Evolutionary conservation across 768 basidiomycete genomes (phyloP), one percentile per base, ranked within the genome.

Genomic region (Neoboletus subvelutipes): DNA sequence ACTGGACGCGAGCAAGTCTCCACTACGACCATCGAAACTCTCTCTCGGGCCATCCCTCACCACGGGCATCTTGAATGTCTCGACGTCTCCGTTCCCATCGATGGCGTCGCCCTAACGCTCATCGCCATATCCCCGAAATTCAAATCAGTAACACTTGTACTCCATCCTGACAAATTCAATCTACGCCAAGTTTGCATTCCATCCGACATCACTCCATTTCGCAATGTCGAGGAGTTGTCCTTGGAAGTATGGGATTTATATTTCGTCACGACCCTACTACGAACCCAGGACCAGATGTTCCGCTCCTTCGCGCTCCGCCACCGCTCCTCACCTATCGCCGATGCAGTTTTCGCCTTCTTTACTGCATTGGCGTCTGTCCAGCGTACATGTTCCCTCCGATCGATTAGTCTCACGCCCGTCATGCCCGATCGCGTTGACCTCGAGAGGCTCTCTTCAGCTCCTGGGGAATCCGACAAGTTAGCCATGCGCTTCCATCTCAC

Each of bases 221-320:
- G 28, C 45, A 46, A 37, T 4, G 43, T 43, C 18, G 13, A 47
- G 12, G 12, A 24, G 3, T 31, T 61, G 18, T n/a, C 8, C 2
- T 22, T 62, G 47, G 33, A 47, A 20, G 29, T 37, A 31, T 43
- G 48, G 45, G 48, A 51, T 43, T 31, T 52, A 0, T 1, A 1
- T 29, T 43, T 50, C n/a, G 34, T 52, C 28, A 37, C 34, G 4
- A 24, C 18, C 41, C 39, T 61, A 9, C 22, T 56, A 18, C 60
- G 51, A 29, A 6, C n/a, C 4, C 26, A 45, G 24, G 36, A 20
- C 11, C 54, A 56, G 36, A 13, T 5, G 24, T 48, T 60, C 29
- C 34, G 10, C 5, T 28, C 42, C 36, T 22, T 60, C 4, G 17
- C 2, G 5, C 43, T 62, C 40, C 5, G 9, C 6, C 6, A 40